Evolutionary conservation across 139 green algal species (phyloP), one percentile per base, ranked within the genome.

Genomic region (Penium margaritaceum): DNA sequence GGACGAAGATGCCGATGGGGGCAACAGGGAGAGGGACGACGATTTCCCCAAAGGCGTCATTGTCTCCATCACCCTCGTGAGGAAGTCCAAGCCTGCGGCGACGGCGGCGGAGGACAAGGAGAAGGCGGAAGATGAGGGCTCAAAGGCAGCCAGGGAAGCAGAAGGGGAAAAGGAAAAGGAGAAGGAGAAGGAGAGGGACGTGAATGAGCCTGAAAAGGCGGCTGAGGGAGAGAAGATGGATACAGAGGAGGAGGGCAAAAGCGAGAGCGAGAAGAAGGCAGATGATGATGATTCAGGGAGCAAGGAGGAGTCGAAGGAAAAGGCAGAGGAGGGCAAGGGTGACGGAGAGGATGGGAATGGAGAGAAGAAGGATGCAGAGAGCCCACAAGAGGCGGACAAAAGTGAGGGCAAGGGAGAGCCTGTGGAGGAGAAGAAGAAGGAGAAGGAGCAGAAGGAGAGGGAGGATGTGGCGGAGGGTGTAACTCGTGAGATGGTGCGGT

Each of bases 101-200:
- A 55, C 38, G 35, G 37, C 35, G 60, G 60, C 35, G 37, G 60
- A 27, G 14, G 17, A n/a, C 9, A 27, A 68, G 60, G 14, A 27
- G 30, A 24, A 27, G 14, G 36, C 60, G 17, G 58, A 53, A 2
- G 58, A 21, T 19, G 47, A 60, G 47, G 47, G 43, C 43, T 15
- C 33, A 19, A 15, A 66, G 32, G 57, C 6, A 1, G 60, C n/a
- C 9, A 24, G 21, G 37, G 37, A 27, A 1, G 60, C 35, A 24
- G 60, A 68, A 3, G 58, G 19, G 34, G 37, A 68, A 24, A 24
- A 24, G 60, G 60, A 53, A 27, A 27, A 54, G 37, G 60, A 68
- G 14, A 27, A 68, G 37, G 60, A 68, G 37, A 24, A 46, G 14
- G 60, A 68, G 35, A n/a, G n/a, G n/a, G 60, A 44, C 3, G 37